Evolutionary conservation across 495 filamentous ascomycete genomes (phyloP), one percentile per base, ranked within the genome.

Genomic region (Neurospora hispaniola): DNA sequence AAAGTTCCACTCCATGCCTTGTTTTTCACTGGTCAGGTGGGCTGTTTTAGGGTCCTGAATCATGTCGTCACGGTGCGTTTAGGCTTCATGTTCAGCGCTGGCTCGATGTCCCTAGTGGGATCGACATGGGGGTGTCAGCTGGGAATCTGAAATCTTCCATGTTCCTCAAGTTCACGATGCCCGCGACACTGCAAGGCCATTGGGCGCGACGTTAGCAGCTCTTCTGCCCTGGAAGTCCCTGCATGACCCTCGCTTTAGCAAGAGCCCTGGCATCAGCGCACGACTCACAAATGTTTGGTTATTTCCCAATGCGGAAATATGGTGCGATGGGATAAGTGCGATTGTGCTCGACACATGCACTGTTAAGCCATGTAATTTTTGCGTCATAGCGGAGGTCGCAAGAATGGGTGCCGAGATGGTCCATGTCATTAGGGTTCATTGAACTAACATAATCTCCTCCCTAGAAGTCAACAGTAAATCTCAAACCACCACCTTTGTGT

Each of bases 11-110:
- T 31, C 5, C 11, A 62, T 62, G 54, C 12, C 74, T 40, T 72
- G 71, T 38, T 71, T 69, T 70, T 69, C 40, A 71, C 70, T 72
- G 48, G 71, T 54, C 40, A 41, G 69, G 59, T 42, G 69, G 54
- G 42, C 16, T 44, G 62, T 41, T 35, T 31, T 14, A 40, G 73
- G 59, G 70, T 59, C 73, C 62, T 74, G 62, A 71, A 35, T 72
- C 71, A 38, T 70, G 66, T 70, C 70, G 27, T 31, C 27, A 4
- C 35, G 48, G 54, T 35, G 6, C 27, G 3, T 59, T 62, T 14
- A 35, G 54, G 54, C 27, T 16, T 31, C 23, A 31, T 12, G 12
- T 31, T 59, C 12, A 62, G 54, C 27, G 54, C 54, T 62, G 27
- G 54, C 12, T 62, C 14, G 2, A 62, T 62, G 54, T 62, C 27